phyloP scores from a whole-genome alignment of 257 asterid genomes.

The Pogostemon cablin region DNA sequence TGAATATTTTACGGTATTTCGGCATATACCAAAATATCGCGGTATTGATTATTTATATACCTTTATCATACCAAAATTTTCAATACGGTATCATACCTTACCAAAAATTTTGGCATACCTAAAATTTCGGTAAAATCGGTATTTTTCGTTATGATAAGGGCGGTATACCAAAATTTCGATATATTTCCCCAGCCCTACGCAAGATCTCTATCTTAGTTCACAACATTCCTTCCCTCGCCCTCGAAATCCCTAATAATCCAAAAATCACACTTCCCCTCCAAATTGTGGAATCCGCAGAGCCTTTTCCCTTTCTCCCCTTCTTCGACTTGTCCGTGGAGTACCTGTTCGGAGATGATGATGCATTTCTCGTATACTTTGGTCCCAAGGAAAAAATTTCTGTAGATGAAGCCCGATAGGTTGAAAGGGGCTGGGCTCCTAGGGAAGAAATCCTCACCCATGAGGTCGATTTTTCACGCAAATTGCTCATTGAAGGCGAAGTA shows the following conservation, averaged over 20 bases:
- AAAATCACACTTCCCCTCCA: conserved; percentile 30
- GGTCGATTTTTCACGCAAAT: conserved; percentile 74
- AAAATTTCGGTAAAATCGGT: too few species aligned
- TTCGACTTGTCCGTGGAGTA: conserved; percentile 74
- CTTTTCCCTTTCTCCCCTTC: conserved; percentile 26
- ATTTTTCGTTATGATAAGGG: too few species aligned
- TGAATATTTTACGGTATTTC: too few species aligned
- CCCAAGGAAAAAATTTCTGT: conserved; percentile 86
- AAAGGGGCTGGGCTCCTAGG: conserved; percentile 99
- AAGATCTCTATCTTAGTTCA: conserved; percentile 51
- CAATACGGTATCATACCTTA: too few species aligned
- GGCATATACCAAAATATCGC: too few species aligned
- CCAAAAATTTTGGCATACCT: too few species aligned
- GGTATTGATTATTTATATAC: too few species aligned
- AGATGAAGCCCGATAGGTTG: conserved; percentile 94
- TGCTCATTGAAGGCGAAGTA: conserved; percentile 94
- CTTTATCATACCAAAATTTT: too few species aligned
- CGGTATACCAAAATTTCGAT: too few species aligned
- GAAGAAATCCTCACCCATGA: conserved; percentile 94
- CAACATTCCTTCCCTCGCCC: conserved; percentile 49
- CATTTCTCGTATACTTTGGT: conserved; percentile 64
- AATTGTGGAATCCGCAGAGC: conserved; percentile 22
- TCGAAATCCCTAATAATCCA: conserved; percentile 63
- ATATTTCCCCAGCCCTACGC: too few species aligned
- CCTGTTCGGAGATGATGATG: conserved; percentile 84